Evolutionary conservation across 495 filamentous ascomycete species (phyloP).

Genomic region (Apodospora peruviana): DNA sequence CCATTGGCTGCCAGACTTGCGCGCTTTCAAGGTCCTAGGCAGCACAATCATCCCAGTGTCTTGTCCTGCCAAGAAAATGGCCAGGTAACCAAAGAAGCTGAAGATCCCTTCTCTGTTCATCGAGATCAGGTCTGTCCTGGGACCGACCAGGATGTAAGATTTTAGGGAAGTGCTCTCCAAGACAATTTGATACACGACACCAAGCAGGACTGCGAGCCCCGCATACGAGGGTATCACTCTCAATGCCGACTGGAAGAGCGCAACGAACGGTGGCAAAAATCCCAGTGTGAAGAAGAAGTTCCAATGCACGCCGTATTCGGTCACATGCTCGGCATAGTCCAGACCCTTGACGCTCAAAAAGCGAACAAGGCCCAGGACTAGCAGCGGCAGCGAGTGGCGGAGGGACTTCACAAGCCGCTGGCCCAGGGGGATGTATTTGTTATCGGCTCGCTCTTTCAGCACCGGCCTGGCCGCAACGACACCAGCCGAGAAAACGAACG

Average conservation of each 20-base stretch:
- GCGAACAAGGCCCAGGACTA: constrained; percentile 74
- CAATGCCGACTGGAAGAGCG: constrained; percentile 68
- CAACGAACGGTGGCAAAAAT: constrained; percentile 82
- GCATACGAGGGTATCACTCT: constrained; percentile 65
- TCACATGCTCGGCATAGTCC: constrained; percentile 95
- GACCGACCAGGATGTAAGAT: constrained; percentile 77
- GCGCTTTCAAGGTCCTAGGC: constrained; percentile 47
- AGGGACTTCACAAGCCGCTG: constrained; percentile 56
- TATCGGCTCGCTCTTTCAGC: constrained; percentile 60
- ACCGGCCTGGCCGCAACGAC: constrained; percentile 83
- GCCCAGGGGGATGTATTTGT: constrained; percentile 40
- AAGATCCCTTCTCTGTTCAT: constrained; percentile 92
- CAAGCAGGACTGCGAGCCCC: constrained; percentile 60
- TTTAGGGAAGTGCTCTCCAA: constrained; percentile 76
- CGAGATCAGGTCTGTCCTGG: constrained; percentile 68
- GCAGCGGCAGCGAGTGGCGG: constrained; percentile 75
- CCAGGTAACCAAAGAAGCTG: constrained; percentile 87
- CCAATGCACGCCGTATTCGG: constrained; percentile 98
- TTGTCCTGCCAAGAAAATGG: constrained; percentile 90
- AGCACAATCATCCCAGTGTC: constrained; percentile 73
- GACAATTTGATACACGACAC: constrained; percentile 60
- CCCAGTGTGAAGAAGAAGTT: constrained; percentile 99
- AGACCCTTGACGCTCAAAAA: constrained; percentile 87
- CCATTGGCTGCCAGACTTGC: constrained; percentile 24
- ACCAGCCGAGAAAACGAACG: constrained; percentile 95